Base-by-base conservation (phyloP, 2,329 filamentous ascomycete species). In the Ceratocystis ficicola region DNA sequence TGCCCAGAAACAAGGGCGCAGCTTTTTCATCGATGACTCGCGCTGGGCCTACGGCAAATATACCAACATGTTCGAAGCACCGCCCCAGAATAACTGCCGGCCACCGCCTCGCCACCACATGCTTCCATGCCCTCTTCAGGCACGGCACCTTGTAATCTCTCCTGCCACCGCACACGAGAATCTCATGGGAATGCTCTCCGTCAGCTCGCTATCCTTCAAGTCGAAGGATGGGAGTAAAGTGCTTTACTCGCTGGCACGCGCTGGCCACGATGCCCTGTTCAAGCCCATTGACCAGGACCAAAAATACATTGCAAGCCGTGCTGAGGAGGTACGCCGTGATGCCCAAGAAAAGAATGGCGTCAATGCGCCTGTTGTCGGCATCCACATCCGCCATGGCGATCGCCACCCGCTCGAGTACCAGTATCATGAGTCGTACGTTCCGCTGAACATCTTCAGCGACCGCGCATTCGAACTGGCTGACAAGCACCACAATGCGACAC, bases 21-120 rank as follows among this genome's bases (percentile, higher is more conserved):
- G 84, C 0, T 95, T 95, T 75, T 95, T 95, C 76, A 79, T 95
- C 69, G 89, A 95, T 71, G 90, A 95, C 74, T 84, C 87, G 5
- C 81, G 86, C 69, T 95, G 91, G 86, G 86, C 87, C 1, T 94
- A 94, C 71, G 90, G 90, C 8, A 79, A 81, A 63, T 95, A 89
- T 72, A 81, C 80, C 0, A 80, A 83, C 63, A 90, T 89, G 71
- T 95, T 95, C 74, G 77, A 82, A 59, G 76, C 83, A 2, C 86
- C 87, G 0, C 86, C 88, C 0, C 70, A 79, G 1, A 85, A 86
- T 1, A 74, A 77, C 28, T 95, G 90, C 73, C 80, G 82, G 6
- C 84, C 87, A 20, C 89, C 90, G 12, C 86, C 87, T n/a, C 78
- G 81, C 30, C 83, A 88, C 65, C 84, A 91, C 70, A 88, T 90